Evolutionary conservation across 768 basidiomycete genomes (phyloP).

Genomic region (Rhizopogon vesiculosus): DNA sequence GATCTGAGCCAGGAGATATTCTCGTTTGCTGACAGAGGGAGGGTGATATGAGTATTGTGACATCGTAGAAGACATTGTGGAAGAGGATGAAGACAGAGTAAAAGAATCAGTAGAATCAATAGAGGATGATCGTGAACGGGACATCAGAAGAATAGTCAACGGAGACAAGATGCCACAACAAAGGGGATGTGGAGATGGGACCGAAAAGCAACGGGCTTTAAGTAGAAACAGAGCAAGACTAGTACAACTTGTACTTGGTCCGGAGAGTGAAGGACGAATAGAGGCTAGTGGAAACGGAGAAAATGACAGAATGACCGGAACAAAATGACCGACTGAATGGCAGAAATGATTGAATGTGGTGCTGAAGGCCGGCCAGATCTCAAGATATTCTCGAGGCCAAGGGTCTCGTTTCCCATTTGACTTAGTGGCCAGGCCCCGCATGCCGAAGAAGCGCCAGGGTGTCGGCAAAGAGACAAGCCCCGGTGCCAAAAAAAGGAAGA

Average conservation of each 20-base stretch:
- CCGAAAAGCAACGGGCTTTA: background rate
- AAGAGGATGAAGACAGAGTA: constrained; percentile 28
- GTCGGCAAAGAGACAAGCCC: constrained; percentile 16
- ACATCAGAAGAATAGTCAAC: background rate
- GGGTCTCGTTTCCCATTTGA: constrained; percentile 11
- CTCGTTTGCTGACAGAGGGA: constrained; percentile 61
- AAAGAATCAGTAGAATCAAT: constrained; percentile 21
- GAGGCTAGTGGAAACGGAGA: background rate
- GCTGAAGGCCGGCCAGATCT: constrained; percentile 1
- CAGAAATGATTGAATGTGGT: background rate
- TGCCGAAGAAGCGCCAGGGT: constrained; percentile 7
- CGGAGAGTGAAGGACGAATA: background rate
- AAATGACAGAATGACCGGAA: background rate
- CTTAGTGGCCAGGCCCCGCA: constrained; percentile 5
- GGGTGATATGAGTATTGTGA: constrained; percentile 19
- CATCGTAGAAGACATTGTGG: constrained; percentile 31
- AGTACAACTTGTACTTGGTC: background rate
- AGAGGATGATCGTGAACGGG: constrained; percentile 16
- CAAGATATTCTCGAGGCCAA: constrained; percentile 10
- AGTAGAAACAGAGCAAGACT: background rate
- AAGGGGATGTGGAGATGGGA: background rate
- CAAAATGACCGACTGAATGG: background rate
- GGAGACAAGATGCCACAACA: background rate
- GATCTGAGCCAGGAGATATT: constrained; percentile 81
- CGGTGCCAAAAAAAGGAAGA: constrained; percentile 17